Percentiles rank a stretch among this genome's conserved stretches.
Conservation (phyloP, 371 early-diverging fungal genomes). For the Mucor velutinosus region DNA sequence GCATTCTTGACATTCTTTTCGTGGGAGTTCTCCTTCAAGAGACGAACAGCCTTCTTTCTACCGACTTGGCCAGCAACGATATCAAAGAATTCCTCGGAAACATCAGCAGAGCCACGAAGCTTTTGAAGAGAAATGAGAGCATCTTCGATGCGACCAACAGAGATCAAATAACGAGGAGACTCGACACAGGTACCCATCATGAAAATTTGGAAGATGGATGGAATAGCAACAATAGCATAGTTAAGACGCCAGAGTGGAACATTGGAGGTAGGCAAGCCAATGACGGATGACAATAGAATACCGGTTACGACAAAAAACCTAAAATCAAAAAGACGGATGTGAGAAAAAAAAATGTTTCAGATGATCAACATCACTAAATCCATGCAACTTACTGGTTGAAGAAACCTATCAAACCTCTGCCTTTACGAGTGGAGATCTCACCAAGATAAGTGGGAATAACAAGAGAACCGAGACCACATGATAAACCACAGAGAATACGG, state of each 20-base stretch:
- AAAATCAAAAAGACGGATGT: background rate
- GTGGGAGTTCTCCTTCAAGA: constrained; percentile 19
- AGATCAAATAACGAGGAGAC: constrained; percentile 74
- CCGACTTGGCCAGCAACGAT: constrained; percentile 18
- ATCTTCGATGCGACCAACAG: constrained; percentile 56
- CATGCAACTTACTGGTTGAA: constrained; percentile 62
- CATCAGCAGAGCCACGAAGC: constrained; percentile 47
- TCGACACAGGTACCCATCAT: constrained; percentile 77
- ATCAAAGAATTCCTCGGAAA: constrained; percentile 18
- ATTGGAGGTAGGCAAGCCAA: constrained; percentile 61
- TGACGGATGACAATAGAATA: constrained; percentile 67
- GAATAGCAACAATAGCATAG: constrained; percentile 65
- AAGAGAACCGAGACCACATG: constrained; percentile 80
- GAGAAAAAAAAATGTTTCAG: background rate
- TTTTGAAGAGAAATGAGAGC: constrained; percentile 56
- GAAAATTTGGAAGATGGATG: constrained; percentile 69
- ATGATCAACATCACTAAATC: background rate
- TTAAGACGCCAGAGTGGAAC: constrained; percentile 74
- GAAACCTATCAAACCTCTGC: constrained; percentile 71
- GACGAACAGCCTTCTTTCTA: constrained; percentile 13
- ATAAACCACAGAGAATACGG: constrained; percentile 80
- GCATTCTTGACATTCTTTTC: constrained; percentile 12
- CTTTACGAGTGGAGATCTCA: constrained; percentile 74
- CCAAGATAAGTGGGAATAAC: constrained; percentile 82
- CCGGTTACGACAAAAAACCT: constrained; percentile 70